Evolutionary conservation across 768 basidiomycete genomes (phyloP), one percentile per base, ranked within the genome.

Genomic region (Filobasidium wieringae): DNA sequence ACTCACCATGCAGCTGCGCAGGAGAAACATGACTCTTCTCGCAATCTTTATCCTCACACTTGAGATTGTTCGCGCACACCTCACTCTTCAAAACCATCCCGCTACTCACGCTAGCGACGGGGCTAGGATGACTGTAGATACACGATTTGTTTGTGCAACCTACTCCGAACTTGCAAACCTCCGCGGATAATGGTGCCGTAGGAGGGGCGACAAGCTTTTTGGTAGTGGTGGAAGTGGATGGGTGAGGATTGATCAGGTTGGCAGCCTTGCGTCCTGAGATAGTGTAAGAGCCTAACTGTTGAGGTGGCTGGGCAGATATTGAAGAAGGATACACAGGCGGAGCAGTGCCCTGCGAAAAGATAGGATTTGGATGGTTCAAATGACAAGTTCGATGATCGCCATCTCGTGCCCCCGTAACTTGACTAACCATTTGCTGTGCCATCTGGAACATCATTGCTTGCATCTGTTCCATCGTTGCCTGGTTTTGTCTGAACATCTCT

Each of bases 11-110:
- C 15, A 83, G 77, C 36, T 82, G 83, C 15, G 91, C 88, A 11
- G 90, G 88, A 66, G 88, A 91, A 59, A 90, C 85, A 72, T 96
- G 91, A 24, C 83, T 83, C 71, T 88, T 89, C 57, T 86, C 82
- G 72, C 91, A 96, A 73, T 96, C 93, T 70, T 87, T 84, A 73
- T 99, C 90, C 68, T 86, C 84, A 74, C 95, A 99, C 45, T 85
- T 78, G 69, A 84, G 86, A 17, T 88, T 88, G 50, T 84, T 82
- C 66, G 91, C 87, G 73, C 95, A 99, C 19, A 88, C 78, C 57
- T 97, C 93, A 57, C 87, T 90, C 66, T 87, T 93, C 56, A 99
- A 78, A 1, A 97, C 95, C 62, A 99, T 80, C 8, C 92, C 95
- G 66, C 87, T 91, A 75, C 93, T 90, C 31, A 86, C 79, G 17